Evolutionary conservation across 2,329 filamentous ascomycete genomes (phyloP), one percentile per base, ranked within the genome.

Genomic region (Catunica adiposa): DNA sequence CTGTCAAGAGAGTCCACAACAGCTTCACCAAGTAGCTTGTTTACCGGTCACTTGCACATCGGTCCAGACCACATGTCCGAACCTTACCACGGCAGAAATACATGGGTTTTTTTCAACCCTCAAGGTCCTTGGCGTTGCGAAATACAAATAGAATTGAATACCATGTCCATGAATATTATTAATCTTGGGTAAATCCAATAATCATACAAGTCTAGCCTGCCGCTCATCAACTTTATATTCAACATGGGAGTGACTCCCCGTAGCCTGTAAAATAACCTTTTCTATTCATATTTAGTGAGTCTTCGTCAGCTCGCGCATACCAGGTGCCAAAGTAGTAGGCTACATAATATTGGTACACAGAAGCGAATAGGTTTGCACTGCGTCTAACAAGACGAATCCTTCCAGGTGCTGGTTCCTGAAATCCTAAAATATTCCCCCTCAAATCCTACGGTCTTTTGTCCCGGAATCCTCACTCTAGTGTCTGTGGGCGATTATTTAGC

Each of bases 391-490:
- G 26, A 48, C 20, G 44, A 48, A 48, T 48, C 44, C 20, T 48
- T 8, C 9, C 22, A 38, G 50, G 34, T 22, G 11, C 31, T 52
- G 22, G 50, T 52, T 52, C 50, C 50, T 52, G 50, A 23, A 52
- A 29, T 52, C 40, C 40, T 44, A 22, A 44, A n/a, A n/a, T 44
- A 11, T 38, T 38, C 5, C 40, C 17, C 4, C 50, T 31, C 31
- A 20, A 17, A 52, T 52, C 50, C 50, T 52, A 29, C 31, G 20
- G 31, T 38, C 50, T 31, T 52, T 52, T 52, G 50, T 52, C 31
- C 20, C 14, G 29, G 20, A 52, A 52, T 52, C 50, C 14, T 52
- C 15, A 11, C 50, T 38, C 15, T 29, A 48, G 44, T 26, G 17
- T 25, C 17, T 25, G 1, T 26, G 11, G 11, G 1, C 20, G 15